phyloP scores from a whole-genome alignment of 495 filamentous ascomycete species.

The Aspergillus indologenus region DNA sequence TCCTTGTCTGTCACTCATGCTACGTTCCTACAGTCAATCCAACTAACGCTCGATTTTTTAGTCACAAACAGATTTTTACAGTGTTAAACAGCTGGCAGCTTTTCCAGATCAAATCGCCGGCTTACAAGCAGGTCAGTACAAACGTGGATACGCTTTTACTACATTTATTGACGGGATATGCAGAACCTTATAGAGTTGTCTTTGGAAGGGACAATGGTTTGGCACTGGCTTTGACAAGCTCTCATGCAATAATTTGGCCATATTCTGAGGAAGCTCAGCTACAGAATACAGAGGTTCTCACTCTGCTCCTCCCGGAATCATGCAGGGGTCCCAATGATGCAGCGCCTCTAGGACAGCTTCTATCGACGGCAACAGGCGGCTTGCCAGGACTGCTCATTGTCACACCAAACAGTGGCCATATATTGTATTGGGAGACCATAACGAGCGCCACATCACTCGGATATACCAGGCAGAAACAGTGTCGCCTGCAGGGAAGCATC shows the following conservation, averaged over 20 bases:
- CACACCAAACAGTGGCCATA: constrained; percentile 74
- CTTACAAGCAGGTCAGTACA: constrained; percentile 54
- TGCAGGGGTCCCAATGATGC: constrained; percentile 60
- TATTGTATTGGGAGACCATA: constrained; percentile 93
- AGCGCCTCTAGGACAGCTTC: constrained; percentile 75
- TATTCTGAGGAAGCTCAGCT: constrained; percentile 46
- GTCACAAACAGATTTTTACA: constrained; percentile 85
- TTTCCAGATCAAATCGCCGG: constrained; percentile 70
- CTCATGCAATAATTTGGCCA: constrained; percentile 83
- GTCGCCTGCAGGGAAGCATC: constrained; percentile 70
- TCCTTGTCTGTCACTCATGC: constrained; percentile 52
- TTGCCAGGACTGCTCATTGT: constrained; percentile 84
- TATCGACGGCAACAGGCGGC: constrained; percentile 67
- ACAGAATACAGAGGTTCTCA: constrained; percentile 58
- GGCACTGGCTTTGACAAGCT: constrained; percentile 74
- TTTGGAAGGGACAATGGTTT: constrained; percentile 65
- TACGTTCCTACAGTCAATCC: constrained; percentile 1
- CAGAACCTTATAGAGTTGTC: constrained; percentile 48
- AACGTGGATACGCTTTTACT: background rate
- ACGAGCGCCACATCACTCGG: constrained; percentile 74
- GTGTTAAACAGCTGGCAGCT: constrained; percentile 77
- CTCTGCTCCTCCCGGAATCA: constrained; percentile 71
- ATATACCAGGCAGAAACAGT: constrained; percentile 70
- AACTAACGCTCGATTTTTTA: constrained; percentile 36
- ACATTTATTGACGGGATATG: constrained; percentile 18